Evolutionary conservation across 1,284 basidiomycete species (phyloP).

Genomic region (Cutaneotrichosporon cutaneum): DNA sequence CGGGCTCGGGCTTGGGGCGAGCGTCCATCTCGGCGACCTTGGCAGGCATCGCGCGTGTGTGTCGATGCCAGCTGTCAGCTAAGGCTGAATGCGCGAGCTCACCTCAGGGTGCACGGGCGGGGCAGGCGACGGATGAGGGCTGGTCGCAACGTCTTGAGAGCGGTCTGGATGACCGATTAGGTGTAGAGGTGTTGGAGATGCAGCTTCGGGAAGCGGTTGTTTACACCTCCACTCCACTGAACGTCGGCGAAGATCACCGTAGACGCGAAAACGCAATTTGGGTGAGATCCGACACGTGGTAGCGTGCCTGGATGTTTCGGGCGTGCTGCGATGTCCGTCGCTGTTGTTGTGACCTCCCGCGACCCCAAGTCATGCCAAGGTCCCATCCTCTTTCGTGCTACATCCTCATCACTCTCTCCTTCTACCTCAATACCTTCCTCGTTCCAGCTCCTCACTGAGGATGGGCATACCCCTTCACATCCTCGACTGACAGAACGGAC

Average conservation of each 20-base stretch:
- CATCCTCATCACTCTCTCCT: not conserved
- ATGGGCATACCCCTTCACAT: not conserved
- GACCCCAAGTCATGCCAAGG: too few species aligned
- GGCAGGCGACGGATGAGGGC: not conserved
- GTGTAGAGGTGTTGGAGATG: not conserved
- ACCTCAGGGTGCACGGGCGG: slow-evolving; percentile 1
- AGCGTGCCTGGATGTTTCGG: not conserved
- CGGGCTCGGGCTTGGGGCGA: slow-evolving; percentile 3
- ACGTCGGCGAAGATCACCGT: not conserved
- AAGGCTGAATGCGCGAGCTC: not conserved
- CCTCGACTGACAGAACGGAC: slow-evolving; percentile 3
- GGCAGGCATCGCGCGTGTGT: slow-evolving; percentile 10
- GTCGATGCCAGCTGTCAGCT: not conserved
- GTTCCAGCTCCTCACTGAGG: not conserved
- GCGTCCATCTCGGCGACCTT: slow-evolving; percentile 4
- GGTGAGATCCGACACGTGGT: not conserved
- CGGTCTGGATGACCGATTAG: not conserved
- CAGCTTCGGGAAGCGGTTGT: not conserved
- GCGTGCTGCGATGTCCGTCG: not conserved
- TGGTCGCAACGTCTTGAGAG: slow-evolving; percentile 5
- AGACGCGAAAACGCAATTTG: not conserved
- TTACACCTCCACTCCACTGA: not conserved
- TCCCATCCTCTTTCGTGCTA: not conserved
- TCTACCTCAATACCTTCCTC: not conserved
- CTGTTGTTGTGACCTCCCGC: not conserved